Evolutionary conservation across 352 stramenopile genomes (phyloP), one percentile per base, ranked within the genome.

Genomic region (Phytophthora pini): DNA sequence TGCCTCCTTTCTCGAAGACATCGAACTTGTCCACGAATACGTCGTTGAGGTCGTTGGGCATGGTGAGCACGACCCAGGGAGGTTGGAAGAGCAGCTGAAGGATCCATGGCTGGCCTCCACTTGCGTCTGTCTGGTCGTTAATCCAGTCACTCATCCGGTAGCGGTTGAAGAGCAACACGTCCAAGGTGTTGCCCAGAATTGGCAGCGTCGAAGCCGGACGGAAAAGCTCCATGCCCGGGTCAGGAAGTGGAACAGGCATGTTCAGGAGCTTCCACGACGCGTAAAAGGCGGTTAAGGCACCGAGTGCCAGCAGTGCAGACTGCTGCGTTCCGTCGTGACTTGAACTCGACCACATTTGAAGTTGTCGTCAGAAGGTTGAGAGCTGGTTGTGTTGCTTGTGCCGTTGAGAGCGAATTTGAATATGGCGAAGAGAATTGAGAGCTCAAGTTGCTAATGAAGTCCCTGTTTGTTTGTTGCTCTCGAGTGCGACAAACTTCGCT

Each of bases 111-210:
- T 74, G 64, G 27, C 74, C 70, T 7, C 56, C 46, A 46, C 56
- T 65, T 4, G 62, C 48, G 0, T 74, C 15, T 4, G 63, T 78
- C 51, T 90, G 68, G 8, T 90, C 77, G 2, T 74, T 56, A 15
- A 90, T 60, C 82, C 77, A 89, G 56, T 88, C 82, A 38, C 83
- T 74, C 9, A 90, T 40, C 1, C 81, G 75, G n/a, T 74, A 41
- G 34, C 51, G 70, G 11, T 76, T 64, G 41, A 55, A 69, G 24
- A 70, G 17, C 51, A 75, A 39, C 0, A 78, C 50, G 44, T 76
- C 70, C 20, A 81, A 50, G 11, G 62, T 74, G 38, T 79, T 81
- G 29, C 70, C 70, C 1, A 81, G 52, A 29, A 80, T 29, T 1
- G 69, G 72, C 4, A 80, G 32, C 17, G 72, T 80, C n/a, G 66